Percentiles rank a stretch among this genome's conserved stretches.
Conservation (phyloP, 139 green algal genomes). For the Chloropicon primus region DNA sequence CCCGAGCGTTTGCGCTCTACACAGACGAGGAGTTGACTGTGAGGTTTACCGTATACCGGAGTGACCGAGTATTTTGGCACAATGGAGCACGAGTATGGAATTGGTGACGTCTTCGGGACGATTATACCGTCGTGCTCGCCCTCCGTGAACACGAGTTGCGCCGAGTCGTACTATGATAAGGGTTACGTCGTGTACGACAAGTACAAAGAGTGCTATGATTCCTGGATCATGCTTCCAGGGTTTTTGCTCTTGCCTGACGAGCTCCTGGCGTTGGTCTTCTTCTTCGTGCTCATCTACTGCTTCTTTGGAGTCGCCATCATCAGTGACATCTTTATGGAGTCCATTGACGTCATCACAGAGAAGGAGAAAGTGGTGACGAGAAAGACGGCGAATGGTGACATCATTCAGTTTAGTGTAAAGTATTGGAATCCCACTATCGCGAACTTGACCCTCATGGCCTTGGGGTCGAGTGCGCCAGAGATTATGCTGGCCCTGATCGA, state of each 20-base stretch:
- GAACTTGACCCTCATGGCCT: neutral
- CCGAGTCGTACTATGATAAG: neutral
- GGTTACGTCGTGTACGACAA: neutral
- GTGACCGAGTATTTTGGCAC: too few relatives aligned
- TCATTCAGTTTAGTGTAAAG: neutral
- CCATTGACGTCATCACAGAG: neutral
- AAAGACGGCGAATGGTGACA: neutral
- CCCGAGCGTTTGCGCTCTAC: too few relatives aligned
- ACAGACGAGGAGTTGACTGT: too few relatives aligned
- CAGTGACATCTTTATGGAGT: conserved; percentile 10
- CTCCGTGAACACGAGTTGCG: neutral
- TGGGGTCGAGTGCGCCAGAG: neutral
- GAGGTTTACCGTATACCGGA: too few relatives aligned
- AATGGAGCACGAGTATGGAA: neutral
- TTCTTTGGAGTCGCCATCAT: conserved; percentile 22
- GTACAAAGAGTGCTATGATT: neutral
- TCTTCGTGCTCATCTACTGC: conserved; percentile 8
- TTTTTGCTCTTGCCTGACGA: neutral
- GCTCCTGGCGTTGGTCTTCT: conserved; percentile 6
- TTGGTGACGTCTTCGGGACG: neutral
- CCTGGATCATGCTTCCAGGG: neutral
- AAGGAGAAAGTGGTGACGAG: conserved; percentile 4
- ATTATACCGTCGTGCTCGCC: neutral
- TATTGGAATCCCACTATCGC: neutral
- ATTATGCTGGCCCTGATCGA: conserved; percentile 3